Evolutionary conservation across 805 yeast genomes (phyloP).

Genomic region (Alloascoidea hylecoeti): DNA sequence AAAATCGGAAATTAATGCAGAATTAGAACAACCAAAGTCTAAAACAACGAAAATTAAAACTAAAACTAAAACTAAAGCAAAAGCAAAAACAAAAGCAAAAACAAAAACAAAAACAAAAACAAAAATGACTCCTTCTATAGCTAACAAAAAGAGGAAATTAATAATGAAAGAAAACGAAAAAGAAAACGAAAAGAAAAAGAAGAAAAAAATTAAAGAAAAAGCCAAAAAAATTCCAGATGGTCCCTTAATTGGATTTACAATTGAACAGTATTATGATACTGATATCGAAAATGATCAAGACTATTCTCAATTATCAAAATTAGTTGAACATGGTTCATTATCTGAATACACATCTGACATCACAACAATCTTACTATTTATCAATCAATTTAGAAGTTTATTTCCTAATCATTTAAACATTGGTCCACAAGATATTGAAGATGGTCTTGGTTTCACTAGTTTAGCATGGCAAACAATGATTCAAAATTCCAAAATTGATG

Average conservation of each 20-base stretch:
- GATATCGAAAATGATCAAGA: neutral
- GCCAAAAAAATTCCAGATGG: neutral
- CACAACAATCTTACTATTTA: neutral
- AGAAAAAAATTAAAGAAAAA: neutral
- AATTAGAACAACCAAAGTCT: neutral
- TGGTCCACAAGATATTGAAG: neutral
- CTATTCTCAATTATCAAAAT: too few species aligned
- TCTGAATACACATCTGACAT: neutral
- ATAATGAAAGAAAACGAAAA: neutral
- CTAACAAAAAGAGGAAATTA: neutral
- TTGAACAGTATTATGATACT: neutral
- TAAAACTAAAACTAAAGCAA: neutral
- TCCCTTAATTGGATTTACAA: neutral
- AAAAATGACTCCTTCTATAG: too few species aligned
- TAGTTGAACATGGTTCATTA: neutral
- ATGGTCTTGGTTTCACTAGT: neutral
- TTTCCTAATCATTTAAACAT: neutral
- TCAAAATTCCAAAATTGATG: neutral
- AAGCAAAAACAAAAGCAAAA: neutral
- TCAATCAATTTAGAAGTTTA: neutral
- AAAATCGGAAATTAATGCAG: neutral
- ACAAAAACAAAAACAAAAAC: neutral
- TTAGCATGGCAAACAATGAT: neutral
- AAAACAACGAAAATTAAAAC: neutral
- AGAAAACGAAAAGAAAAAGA: slow-evolving; percentile 1